These are phyloP conservation scores for Eimeria mitis DNA, from an alignment of 169 alveolate species.

Conservation along the genomic window DNA sequence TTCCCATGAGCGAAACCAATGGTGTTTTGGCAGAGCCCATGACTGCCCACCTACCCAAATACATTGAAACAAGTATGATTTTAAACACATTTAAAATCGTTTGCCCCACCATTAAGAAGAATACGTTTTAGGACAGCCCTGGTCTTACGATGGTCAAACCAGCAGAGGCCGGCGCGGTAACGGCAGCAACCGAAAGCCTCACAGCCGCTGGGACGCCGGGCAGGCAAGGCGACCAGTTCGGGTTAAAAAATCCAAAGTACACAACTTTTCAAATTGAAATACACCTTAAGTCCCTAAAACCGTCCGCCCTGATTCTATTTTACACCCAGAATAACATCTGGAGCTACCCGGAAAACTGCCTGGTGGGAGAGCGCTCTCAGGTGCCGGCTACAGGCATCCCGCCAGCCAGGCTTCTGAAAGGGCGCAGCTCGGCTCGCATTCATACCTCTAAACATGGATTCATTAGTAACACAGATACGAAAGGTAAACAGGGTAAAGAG, in stretches of 20 bases:
- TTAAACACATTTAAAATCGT: slow-evolving; percentile 5
- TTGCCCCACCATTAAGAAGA: neutral
- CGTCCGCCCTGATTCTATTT: neutral
- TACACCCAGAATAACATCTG: neutral
- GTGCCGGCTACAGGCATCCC: neutral
- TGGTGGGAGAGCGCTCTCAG: neutral
- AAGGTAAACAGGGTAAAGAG: neutral
- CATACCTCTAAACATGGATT: neutral
- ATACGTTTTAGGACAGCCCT: neutral
- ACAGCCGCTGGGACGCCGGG: neutral
- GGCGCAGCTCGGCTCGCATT: neutral
- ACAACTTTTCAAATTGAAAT: neutral
- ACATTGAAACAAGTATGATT: neutral
- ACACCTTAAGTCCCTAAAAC: neutral
- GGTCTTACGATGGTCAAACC: slow-evolving; percentile 53
- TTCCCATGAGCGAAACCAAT: slow-evolving; percentile 21
- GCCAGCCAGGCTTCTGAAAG: neutral
- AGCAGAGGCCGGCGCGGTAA: slow-evolving; percentile 67
- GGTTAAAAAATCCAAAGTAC: neutral
- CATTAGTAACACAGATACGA: neutral
- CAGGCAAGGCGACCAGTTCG: neutral
- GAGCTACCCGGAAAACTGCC: neutral
- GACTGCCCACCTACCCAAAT: slow-evolving; percentile 1
- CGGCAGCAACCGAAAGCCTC: slow-evolving; percentile 19
- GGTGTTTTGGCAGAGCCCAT: slow-evolving; percentile 21